Base-by-base conservation (phyloP, 805 yeast genomes). In the Candida parachauliodes region DNA sequence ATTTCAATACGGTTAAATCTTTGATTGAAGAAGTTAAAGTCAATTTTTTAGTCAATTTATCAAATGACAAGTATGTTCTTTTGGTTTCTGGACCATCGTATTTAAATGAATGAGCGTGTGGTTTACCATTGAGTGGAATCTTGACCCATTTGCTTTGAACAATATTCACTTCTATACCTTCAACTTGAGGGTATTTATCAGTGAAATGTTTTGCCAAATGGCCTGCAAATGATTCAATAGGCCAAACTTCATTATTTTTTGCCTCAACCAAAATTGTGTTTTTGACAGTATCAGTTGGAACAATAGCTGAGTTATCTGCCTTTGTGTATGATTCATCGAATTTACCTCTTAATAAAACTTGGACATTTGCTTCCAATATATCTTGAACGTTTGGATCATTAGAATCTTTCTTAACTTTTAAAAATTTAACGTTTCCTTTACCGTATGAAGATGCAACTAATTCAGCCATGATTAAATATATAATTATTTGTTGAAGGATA, bases 221-320 rank as follows among this genome's bases (percentile, higher is more conserved):
- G 24, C 89, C 88, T 22, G 93, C 96, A 61, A 87, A 89, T 40
- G 83, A 72, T 72, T 89, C 97, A 47, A 85, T 81, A 42, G 96
- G 96, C 84, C 89, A 85, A 34, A 84, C 91, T 46, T 88, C 86
- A 34, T 77, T 73, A 54, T 75, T 80, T 64, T 83, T 85, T 47
- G 96, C 96, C 48, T 85, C 81, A 23, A 89, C 73, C 56, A 84
- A 72, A 46, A 86, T 78, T 36, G 96, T 88, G 72, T 88, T 88
- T 64, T 88, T 88, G 39, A 88, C 88, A 1, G 96, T 87, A 62
- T 88, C 96, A 7, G 97, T 89, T 42, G 97, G 96, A 34, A 89
- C 94, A 53, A 89, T 80, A n/a, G 84, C 76, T 2, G 84, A 57
- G 68, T 89, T 89, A 65, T 89, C 94, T 26, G 96, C 96, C 41